Evolutionary conservation across 306 rosid genomes (phyloP), one percentile per base, ranked within the genome.

Genomic region (Malus domestica): DNA sequence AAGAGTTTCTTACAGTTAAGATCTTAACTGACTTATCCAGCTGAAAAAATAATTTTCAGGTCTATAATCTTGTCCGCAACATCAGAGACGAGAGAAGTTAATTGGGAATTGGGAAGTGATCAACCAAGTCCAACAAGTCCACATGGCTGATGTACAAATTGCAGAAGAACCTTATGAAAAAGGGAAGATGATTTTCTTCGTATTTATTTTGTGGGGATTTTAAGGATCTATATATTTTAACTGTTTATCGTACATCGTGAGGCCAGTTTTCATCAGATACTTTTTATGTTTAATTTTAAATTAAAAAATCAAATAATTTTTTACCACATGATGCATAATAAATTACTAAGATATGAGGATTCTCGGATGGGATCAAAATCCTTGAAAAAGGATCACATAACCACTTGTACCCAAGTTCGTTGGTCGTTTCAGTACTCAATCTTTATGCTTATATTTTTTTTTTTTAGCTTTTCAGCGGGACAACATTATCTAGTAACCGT

Each of bases 81-180:
- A 55, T 20, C 2, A 32, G 63, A 54, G 75, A 71, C 16, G 62
- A 70, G 52, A 54, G 44, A 61, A 22, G 44, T 12, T 61, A 49
- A 15, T 49, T 49, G 55, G 55, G 20, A 15, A 49, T 5, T 49
- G 15, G 55, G 55, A 20, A 49, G 55, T 15, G 55, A 15, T 13
- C 16, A 38, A 76, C 55, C 49, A 71, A 76, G 76, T 46, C 10
- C 30, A 78, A 71, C 64, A 78, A 49, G 54, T 65, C 60, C 82
- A 76, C 78, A 51, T 57, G 84, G 73, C 18, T 79, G 76, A 66
- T 49, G 20, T 15, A 15, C 80, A 76, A n/a, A 12, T 45, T 52
- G 59, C 38, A 52, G 9, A 42, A 52, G 13, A 42, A 55, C 52
- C 64, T 83, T 51, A 68, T 19, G 25, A 59, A 32, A 33, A 33